Base-by-base conservation (phyloP, 257 asterid genomes). In the Agastache rugosa region DNA sequence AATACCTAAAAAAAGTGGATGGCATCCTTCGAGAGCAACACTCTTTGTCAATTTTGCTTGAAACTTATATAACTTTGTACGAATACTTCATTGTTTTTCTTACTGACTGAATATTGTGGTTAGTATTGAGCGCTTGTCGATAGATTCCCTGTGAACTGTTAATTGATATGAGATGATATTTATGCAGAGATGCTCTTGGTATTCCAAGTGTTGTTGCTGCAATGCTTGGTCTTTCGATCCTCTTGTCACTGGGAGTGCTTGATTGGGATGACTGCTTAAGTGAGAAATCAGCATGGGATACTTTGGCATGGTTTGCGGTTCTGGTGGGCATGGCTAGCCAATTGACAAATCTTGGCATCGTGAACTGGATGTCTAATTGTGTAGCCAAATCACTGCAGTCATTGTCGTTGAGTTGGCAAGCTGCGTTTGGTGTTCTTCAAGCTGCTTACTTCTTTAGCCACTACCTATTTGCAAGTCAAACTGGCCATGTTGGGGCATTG, bases 301-400 rank as follows among this genome's bases (percentile, higher is more conserved):
- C 98, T 61, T 79, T 93, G 85, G 96, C 96, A 63, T 93, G 98
- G 98, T 91, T 93, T 76, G 98, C 98, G n/a, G 93, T 93, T 72
- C 82, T 93, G 31, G 97, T 93, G 35, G 97, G 98, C 74, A 93
- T 93, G 98, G 98, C 98, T 14, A 76, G 97, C 56, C 98, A 93
- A 78, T 77, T 93, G 81, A 89, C 98, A n/a, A 88, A 77, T 75
- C 92, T 89, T 0, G 98, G 98, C 42, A 91, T 93, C 12, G 94
- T 93, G 35, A 71, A 83, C 77, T 93, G 98, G 98, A 91, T 91
- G 96, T 90, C 98, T 63, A 65, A 61, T 75, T 87, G 88, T 14
- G 97, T 93, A 17, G 98, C 97, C 54, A 87, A 83, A 75, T 48
- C 75, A 29, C 87, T 93, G 50, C 89, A 84, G 67, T 84, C 91